Percentiles rank a stretch among this genome's conserved stretches.
These are phyloP conservation scores for Termitomyces titanicus DNA, from an alignment of 768 basidiomycete species.

Conservation along the genomic window DNA sequence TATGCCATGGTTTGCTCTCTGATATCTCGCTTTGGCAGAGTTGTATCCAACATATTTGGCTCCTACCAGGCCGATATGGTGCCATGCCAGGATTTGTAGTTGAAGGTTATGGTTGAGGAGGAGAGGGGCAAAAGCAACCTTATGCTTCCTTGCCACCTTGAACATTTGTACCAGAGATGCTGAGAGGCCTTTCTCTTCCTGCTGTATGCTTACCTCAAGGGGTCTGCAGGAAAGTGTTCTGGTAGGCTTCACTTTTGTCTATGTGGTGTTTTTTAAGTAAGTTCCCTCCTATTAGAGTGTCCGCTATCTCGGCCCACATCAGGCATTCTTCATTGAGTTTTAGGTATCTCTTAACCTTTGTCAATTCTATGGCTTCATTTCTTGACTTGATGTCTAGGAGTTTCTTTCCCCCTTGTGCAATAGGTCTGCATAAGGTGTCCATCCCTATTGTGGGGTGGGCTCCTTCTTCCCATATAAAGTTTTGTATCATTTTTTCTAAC, in stretches of 20 bases:
- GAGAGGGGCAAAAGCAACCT: background rate
- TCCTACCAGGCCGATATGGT: background rate
- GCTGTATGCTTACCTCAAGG: background rate
- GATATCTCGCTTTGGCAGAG: background rate
- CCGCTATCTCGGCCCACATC: background rate
- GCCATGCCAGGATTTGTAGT: background rate
- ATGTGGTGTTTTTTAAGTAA: background rate
- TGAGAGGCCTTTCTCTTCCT: background rate
- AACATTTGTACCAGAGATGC: background rate
- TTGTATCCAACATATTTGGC: background rate
- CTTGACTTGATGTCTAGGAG: background rate
- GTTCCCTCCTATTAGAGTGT: background rate
- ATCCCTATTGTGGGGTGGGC: background rate
- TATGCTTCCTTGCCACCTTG: background rate
- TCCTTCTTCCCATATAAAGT: background rate
- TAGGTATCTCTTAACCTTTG: background rate
- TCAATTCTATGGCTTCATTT: background rate
- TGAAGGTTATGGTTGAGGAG: background rate
- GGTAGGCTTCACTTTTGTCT: background rate
- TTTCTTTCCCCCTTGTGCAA: background rate
- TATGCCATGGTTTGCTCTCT: background rate
- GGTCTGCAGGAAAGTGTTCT: background rate
- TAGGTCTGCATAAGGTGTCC: background rate
- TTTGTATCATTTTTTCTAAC: background rate
- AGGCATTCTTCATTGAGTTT: background rate